Percentiles rank a stretch among this genome's conserved stretches.
phyloP scores from a whole-genome alignment of 2,329 filamentous ascomycete genomes.

The Fusarium buxicola region DNA sequence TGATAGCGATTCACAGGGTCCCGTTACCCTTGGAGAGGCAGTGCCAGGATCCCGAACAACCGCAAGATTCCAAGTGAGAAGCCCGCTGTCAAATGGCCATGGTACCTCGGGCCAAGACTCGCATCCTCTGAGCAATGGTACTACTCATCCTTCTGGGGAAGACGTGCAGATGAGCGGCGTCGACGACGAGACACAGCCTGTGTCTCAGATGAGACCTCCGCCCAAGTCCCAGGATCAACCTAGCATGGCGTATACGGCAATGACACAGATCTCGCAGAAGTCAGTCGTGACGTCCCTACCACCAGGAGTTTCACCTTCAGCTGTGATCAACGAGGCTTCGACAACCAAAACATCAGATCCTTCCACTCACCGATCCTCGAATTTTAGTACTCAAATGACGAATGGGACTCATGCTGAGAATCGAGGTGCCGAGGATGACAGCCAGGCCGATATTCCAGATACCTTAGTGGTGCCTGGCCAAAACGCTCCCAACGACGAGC shows the following conservation, averaged over 20 bases:
- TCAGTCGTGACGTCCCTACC: conserved; percentile 70
- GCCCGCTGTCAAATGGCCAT: conserved; percentile 70
- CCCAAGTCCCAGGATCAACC: conserved; percentile 53
- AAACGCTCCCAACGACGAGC: conserved; percentile 62
- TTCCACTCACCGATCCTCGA: conserved; percentile 71
- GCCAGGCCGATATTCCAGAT: conserved; percentile 63
- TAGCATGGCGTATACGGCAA: conserved; percentile 57
- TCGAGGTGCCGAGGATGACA: conserved; percentile 47
- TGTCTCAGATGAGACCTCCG: conserved; percentile 65
- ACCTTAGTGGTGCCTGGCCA: conserved; percentile 63
- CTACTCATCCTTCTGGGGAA: conserved; percentile 60
- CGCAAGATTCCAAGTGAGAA: conserved; percentile 67
- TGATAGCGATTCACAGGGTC: conserved; percentile 66
- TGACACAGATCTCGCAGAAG: conserved; percentile 72
- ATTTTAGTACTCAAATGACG: conserved; percentile 77
- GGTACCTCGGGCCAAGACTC: conserved; percentile 52
- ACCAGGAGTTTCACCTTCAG: conserved; percentile 67
- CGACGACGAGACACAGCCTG: conserved; percentile 60
- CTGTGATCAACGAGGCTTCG: conserved; percentile 83
- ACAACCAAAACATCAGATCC: conserved; percentile 90
- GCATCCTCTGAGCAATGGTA: conserved; percentile 66
- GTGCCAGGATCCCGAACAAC: conserved; percentile 66
- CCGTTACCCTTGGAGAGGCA: conserved; percentile 72
- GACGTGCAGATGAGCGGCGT: conserved; percentile 69
- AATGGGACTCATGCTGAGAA: conserved; percentile 71